phyloP scores from a whole-genome alignment of 1,139 yeast genomes.

The Hanseniaspora sp. region DNA sequence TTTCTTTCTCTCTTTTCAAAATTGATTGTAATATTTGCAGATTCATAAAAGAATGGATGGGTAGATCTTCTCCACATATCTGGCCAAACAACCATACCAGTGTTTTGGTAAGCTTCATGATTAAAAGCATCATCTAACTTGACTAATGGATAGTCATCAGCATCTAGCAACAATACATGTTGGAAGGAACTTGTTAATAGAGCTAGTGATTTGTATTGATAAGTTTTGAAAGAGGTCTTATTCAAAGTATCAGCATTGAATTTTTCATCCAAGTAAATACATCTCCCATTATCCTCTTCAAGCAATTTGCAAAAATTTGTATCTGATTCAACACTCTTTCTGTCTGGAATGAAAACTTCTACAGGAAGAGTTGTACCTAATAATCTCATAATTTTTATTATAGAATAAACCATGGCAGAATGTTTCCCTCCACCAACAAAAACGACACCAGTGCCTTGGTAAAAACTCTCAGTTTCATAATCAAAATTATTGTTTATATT shows the following conservation, averaged over 20 bases:
- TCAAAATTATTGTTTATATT: not conserved
- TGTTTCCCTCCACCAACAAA: slow-evolving; percentile 73
- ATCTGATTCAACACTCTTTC: slow-evolving; percentile 57
- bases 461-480: slow-evolving; percentile 27
- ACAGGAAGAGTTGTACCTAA: slow-evolving; percentile 58
- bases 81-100: slow-evolving; percentile 68
- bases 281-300: slow-evolving; percentile 42
- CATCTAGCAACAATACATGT: slow-evolving; percentile 62
- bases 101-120: slow-evolving; percentile 41
- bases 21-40: slow-evolving; percentile 44
- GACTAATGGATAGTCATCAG: slow-evolving; percentile 60
- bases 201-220: slow-evolving; percentile 69
- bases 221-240: slow-evolving; percentile 50
- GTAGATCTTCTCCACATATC: slow-evolving; percentile 73
- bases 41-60: slow-evolving; percentile 54
- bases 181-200: slow-evolving; percentile 65
- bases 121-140: slow-evolving; percentile 46
- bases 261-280: slow-evolving; percentile 54
- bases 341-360: slow-evolving; percentile 62
- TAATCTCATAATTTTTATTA: slow-evolving; percentile 53
- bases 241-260: slow-evolving; percentile 39
- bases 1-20: slow-evolving; percentile 35
- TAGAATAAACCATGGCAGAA: slow-evolving; percentile 60
- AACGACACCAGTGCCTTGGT: slow-evolving; percentile 62
- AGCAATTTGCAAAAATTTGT: slow-evolving; percentile 54